Evolutionary conservation across 1,284 basidiomycete genomes (phyloP), one percentile per base, ranked within the genome.

Genomic region (Melanopsichium pennsylvanicum): DNA sequence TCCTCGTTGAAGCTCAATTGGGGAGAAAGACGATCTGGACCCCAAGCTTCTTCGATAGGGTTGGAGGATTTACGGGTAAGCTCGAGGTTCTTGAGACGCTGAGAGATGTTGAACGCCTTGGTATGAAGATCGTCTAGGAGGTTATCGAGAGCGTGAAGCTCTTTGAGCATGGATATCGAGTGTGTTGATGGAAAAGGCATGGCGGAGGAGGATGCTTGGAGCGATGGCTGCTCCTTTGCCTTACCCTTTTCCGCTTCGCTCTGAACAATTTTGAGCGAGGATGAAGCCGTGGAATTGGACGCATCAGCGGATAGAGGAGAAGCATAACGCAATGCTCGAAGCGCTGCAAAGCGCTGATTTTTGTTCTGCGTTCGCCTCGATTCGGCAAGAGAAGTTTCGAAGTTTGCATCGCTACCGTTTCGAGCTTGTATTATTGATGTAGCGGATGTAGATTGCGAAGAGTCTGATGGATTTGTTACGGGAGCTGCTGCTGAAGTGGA

Each of bases 1-100:
- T 46, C 42, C 21, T 37, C 35, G 25, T 15, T 22, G 18, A 41
- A 22, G 10, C 33, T 37, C 8, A 13, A 29, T 2, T 47, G 49
- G 11, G 58, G 54, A 8, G 54, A 52, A 15, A 69, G 66, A 19
- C 66, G 58, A 56, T 69, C 66, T 8, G 66, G 55, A 0, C 66
- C 66, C 66, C 66, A 69, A 1, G 23, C 40, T 1, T 39, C 29
- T 22, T 56, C 40, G 9, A 56, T 38, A 19, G 49, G 37, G 13
- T 49, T 19, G 2, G 15, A 16, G 4, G 37, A 6, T 11, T 34
- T 42, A 6, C 44, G 46, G 2, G 35, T 26, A 3, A 45, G 25
- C 5, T 55, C 45, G 10, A 66, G 40, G 2, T 34, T 43, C 36
- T 42, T 58, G 36, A 69, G 55, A 3, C 58, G 36, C 25, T 69